Base-by-base conservation (phyloP, 179 eudicot species). In the Sideroxylon spinosum region DNA sequence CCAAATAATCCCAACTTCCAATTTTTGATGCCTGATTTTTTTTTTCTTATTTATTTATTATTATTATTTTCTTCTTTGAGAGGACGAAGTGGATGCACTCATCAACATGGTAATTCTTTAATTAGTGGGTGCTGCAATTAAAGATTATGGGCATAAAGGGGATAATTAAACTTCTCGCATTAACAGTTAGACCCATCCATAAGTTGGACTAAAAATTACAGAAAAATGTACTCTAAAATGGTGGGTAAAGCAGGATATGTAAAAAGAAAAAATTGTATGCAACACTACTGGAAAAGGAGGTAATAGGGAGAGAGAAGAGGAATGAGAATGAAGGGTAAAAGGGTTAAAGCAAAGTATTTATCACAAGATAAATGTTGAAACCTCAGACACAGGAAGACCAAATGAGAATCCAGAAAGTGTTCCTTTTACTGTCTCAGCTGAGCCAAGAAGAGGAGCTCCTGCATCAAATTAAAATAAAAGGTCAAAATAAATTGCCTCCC, bases 361-460 rank as follows among this genome's bases (percentile, higher is more conserved):
- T 13, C 5, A 10, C 28, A 20, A 22, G 62, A 70, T 64, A 77
- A 37, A 76, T 53, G 52, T 53, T 71, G 17, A 79, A 70, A 95
- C 98, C 98, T 95, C 98, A 17, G 98, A 80, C 74, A 95, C 56
- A 53, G 98, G 98, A 86, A 95, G 91, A 65, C 98, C 98, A 89
- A 90, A 93, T 60, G 97, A 89, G 79, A 49, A 44, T 75, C 98
- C 98, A 73, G 91, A 93, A 76, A 95, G 91, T 37, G 92, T 83
- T 83, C 88, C 97, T 80, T 93, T 90, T 67, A 95, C 78, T 44
- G 93, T 86, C 82, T 95, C 93, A 83, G 76, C 79, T 81, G 98
- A 64, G 80, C 98, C 98, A 80, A 95, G 94, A 67, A 90, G 86
- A 79, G 98, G 98, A 79, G 95, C 68, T 75, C 97, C 98, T 95